These are phyloP conservation scores for Fusarium palustre DNA, from an alignment of 2,329 filamentous ascomycete genomes.

Conservation along the genomic window DNA sequence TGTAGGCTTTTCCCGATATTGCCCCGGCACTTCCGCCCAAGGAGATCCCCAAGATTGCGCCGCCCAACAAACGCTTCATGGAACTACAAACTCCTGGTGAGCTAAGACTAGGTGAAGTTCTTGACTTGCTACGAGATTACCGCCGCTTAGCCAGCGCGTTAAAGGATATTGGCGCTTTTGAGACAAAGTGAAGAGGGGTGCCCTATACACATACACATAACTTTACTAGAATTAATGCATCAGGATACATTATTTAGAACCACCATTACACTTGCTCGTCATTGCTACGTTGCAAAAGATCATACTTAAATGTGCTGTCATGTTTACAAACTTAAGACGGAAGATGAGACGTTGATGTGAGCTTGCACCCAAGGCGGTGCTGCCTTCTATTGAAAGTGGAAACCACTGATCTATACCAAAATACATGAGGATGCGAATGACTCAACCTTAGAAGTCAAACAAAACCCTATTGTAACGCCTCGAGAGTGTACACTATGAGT, in stretches of 20 bases:
- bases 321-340: not conserved
- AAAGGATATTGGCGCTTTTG: conserved; percentile 71
- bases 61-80: conserved; percentile 79
- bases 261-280: not conserved
- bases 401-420: conserved; percentile 15
- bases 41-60: conserved; percentile 66
- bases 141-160: conserved; percentile 75
- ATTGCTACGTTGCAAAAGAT: not conserved
- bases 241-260: conserved; percentile 12
- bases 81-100: conserved; percentile 77
- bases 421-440: not conserved
- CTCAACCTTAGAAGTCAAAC: not conserved
- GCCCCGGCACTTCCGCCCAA: conserved; percentile 67
- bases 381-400: conserved; percentile 19
- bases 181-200: conserved; percentile 51
- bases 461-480: conserved; percentile 14
- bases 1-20: conserved; percentile 71
- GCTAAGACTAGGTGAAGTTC: conserved; percentile 77
- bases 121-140: conserved; percentile 79
- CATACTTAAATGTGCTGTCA: not conserved
- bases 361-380: conserved; percentile 15
- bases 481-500: not conserved
- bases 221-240: conserved; percentile 29
- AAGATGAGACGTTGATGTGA: not conserved
- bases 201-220: conserved; percentile 1